Conservation (phyloP, 225 moss, liverwort and hornwort species). For the Takakia lepidozioides region DNA sequence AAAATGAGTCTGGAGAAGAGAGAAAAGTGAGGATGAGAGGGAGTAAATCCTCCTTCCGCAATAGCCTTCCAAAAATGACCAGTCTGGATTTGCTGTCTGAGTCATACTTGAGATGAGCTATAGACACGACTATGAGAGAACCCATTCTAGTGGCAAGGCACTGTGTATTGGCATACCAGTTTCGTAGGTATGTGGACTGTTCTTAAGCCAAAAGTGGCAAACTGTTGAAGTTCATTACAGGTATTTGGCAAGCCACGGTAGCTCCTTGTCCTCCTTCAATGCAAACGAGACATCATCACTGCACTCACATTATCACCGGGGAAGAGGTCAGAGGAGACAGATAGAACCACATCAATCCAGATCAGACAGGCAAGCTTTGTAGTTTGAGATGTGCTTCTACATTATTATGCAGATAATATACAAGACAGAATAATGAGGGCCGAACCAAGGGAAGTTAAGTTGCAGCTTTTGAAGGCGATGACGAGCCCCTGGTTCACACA, state of each 20-base stretch:
- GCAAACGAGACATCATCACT: conserved; percentile 94
- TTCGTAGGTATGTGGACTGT: too few species aligned
- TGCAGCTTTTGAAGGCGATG: conserved; percentile 92
- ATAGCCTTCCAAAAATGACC: too few species aligned
- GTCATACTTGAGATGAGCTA: too few species aligned
- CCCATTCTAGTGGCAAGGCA: too few species aligned
- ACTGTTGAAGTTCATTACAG: too few species aligned
- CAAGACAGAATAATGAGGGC: neutral
- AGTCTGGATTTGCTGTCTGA: too few species aligned
- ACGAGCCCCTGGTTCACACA: conserved; percentile 72
- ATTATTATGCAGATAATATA: neutral
- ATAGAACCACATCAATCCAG: neutral
- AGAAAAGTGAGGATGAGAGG: too few species aligned
- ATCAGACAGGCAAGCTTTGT: neutral
- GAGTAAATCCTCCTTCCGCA: too few species aligned
- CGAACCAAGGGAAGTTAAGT: conserved; percentile 80
- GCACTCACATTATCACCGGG: conserved; percentile 7
- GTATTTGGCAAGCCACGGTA: conserved; percentile 77
- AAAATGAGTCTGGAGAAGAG: too few species aligned
- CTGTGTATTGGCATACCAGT: too few species aligned
- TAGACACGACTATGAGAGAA: too few species aligned
- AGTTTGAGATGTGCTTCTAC: neutral
- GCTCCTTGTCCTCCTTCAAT: conserved; percentile 59
- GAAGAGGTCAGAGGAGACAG: conserved; percentile 2
- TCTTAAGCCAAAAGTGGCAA: too few species aligned